A percentile compares a stretch with the other conserved stretches of the same genome.
Evolutionary conservation across 768 basidiomycete species (phyloP).

Genomic region (Termitomyces sp.): DNA sequence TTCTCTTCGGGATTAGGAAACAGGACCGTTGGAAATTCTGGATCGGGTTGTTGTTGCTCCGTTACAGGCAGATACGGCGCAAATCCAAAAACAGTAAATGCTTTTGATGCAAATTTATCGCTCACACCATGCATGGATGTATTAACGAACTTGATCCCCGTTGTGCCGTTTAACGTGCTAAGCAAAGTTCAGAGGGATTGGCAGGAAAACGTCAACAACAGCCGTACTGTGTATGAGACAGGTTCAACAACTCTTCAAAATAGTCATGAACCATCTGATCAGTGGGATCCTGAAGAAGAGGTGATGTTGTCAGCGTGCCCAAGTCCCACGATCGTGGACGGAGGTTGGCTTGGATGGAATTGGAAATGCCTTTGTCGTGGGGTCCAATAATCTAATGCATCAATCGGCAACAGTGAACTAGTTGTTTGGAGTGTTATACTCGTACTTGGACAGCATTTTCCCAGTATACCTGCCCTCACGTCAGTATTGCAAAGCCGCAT

Average conservation of each 20-base stretch:
- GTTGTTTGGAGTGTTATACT: background rate
- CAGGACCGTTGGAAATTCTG: conserved; percentile 79
- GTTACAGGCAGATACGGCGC: conserved; percentile 54
- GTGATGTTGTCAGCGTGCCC: conserved; percentile 31
- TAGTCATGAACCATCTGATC: conserved; percentile 58
- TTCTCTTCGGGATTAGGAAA: conserved; percentile 93
- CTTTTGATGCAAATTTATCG: conserved; percentile 54
- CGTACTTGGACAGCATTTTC: conserved; percentile 81
- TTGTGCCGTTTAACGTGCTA: conserved; percentile 32
- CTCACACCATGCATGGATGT: conserved; percentile 93
- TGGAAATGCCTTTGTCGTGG: conserved; percentile 76
- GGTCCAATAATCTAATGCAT: conserved; percentile 71
- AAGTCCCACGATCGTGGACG: conserved; percentile 46
- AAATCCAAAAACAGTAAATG: conserved; percentile 60
- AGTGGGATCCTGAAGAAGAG: conserved; percentile 54
- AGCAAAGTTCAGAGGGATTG: background rate
- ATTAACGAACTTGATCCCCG: conserved; percentile 64
- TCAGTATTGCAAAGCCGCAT: background rate
- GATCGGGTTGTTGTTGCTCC: conserved; percentile 72
- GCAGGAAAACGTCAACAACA: background rate
- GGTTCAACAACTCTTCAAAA: conserved; percentile 35
- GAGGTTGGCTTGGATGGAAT: conserved; percentile 58
- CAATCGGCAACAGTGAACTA: background rate
- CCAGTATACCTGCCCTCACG: conserved; percentile 69
- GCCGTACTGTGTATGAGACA: conserved; percentile 25